These are phyloP conservation scores for Coemansia asiatica DNA, from an alignment of 192 early-diverging fungal genomes.

Conservation along the genomic window DNA sequence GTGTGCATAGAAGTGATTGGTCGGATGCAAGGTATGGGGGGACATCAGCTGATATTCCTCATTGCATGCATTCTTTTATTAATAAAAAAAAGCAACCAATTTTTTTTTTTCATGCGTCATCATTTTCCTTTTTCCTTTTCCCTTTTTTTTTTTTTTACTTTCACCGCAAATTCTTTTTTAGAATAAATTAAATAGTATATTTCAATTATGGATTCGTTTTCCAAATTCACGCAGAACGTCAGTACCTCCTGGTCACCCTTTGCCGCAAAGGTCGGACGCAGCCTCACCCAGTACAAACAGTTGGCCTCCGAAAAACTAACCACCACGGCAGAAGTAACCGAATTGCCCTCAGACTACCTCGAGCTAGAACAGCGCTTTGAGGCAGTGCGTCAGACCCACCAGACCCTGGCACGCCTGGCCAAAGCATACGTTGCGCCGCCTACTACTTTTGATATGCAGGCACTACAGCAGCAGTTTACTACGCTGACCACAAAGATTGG, in stretches of 20 bases:
- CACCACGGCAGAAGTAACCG: conserved; percentile 79
- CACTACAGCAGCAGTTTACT: conserved; percentile 65
- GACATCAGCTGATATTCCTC: not conserved
- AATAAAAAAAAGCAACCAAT: not conserved
- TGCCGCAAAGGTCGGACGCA: conserved; percentile 47
- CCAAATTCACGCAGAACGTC: conserved; percentile 52
- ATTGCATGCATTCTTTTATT: not conserved
- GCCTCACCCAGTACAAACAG: conserved; percentile 61
- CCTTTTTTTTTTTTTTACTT: not conserved
- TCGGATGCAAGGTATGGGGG: not conserved
- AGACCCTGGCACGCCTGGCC: conserved; percentile 69
- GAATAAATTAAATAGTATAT: not conserved
- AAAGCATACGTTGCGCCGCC: conserved; percentile 73
- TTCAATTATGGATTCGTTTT: conserved; percentile 51
- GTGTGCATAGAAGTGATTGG: not conserved
- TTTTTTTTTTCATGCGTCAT: not conserved
- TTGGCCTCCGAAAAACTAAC: conserved; percentile 89
- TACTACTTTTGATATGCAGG: conserved; percentile 68
- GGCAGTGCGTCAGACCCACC: conserved; percentile 29
- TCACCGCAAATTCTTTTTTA: not conserved
- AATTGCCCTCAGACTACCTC: conserved; percentile 91
- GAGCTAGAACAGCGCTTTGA: conserved; percentile 72
- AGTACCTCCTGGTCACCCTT: conserved; percentile 53
- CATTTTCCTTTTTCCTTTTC: not conserved
- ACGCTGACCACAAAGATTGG: conserved; percentile 49